Percentiles rank a stretch among this genome's conserved stretches.
phyloP scores from a whole-genome alignment of 768 basidiomycete genomes.

The Mycena sanguinolenta region DNA sequence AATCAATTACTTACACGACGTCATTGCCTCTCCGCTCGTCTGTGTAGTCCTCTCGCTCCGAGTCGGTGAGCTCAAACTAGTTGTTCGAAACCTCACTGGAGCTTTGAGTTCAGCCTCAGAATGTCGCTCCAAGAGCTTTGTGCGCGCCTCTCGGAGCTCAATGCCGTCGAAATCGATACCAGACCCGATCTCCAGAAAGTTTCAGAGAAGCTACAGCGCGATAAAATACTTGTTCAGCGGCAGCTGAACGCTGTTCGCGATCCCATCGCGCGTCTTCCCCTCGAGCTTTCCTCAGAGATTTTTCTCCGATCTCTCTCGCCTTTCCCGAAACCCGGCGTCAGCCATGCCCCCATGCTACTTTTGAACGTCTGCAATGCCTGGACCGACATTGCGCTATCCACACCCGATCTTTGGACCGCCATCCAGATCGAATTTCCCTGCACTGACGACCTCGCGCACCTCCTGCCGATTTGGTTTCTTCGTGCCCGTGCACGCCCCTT shows the following conservation, averaged over 20 bases:
- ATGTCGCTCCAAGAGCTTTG: too few relatives aligned
- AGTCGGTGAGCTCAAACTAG: too few relatives aligned
- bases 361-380: background rate
- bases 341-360: background rate
- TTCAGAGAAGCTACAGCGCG: background rate
- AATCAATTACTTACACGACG: too few relatives aligned
- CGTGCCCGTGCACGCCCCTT: background rate
- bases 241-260: background rate
- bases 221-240: background rate
- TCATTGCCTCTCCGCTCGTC: too few relatives aligned
- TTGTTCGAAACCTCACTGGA: too few relatives aligned
- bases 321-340: background rate
- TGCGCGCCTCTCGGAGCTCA: too few relatives aligned
- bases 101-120: too few relatives aligned
- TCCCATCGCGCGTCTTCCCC: background rate
- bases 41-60: too few relatives aligned
- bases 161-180: too few relatives aligned
- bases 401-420: background rate
- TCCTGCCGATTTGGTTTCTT: background rate
- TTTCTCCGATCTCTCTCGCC: background rate
- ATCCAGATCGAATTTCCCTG: background rate
- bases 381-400: background rate
- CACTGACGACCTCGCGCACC: background rate
- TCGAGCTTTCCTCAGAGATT: background rate
- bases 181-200: constrained; percentile 1